phyloP scores from a whole-genome alignment of 768 basidiomycete genomes.

The Pleurotus giganteus region DNA sequence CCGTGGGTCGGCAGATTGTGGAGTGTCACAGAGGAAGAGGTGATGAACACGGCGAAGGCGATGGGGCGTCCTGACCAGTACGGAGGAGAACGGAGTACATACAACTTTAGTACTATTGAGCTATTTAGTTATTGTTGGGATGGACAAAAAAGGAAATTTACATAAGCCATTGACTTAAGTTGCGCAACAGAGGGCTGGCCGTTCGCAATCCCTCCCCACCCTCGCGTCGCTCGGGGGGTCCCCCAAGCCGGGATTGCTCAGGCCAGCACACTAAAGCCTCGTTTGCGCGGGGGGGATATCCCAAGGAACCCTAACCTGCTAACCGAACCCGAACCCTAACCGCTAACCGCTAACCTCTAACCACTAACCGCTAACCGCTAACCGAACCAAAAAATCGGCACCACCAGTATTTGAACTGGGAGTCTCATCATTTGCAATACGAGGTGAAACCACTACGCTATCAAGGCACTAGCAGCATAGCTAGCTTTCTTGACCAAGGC shows the following conservation, averaged over 20 bases:
- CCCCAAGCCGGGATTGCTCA: background rate
- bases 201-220: background rate
- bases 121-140: no score
- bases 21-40: slow-evolving; percentile 3
- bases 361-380: no score
- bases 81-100: no score
- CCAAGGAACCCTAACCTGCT: background rate
- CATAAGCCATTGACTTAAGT: background rate
- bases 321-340: background rate
- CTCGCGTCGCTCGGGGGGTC: background rate
- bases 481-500: no score
- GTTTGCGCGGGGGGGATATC: background rate
- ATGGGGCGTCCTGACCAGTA: slow-evolving; percentile 15
- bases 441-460: no score
- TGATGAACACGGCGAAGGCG: background rate
- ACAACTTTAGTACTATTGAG: no score
- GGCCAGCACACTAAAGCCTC: background rate
- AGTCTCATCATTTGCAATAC: no score
- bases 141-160: no score
- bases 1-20: background rate
- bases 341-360: background rate
- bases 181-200: background rate
- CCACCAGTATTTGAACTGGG: no score
- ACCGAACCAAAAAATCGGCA: no score
- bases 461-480: no score